Conservation (phyloP, 495 filamentous ascomycete genomes). For the Neurospora sublineolata region DNA sequence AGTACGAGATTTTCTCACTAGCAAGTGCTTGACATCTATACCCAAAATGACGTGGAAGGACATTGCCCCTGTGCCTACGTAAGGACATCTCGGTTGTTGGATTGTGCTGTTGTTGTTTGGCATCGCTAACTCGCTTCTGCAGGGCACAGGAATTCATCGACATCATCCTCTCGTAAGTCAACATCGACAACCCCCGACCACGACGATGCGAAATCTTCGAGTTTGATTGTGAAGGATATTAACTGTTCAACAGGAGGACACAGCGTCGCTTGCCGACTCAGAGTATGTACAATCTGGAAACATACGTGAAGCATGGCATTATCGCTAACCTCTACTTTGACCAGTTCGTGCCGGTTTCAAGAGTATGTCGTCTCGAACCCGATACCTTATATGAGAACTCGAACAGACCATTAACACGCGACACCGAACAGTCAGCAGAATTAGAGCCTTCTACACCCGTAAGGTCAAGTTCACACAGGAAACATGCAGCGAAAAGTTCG, state of each 20-base stretch:
- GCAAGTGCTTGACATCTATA: neutral
- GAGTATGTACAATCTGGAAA: constrained; percentile 28
- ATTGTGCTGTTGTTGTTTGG: neutral
- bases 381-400: neutral
- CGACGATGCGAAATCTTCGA: neutral
- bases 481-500: constrained; percentile 90
- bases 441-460: constrained; percentile 89
- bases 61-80: constrained; percentile 84
- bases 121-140: constrained; percentile 3
- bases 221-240: neutral
- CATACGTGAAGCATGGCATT: neutral
- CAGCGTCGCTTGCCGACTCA: constrained; percentile 92
- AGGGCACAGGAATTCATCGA: constrained; percentile 77
- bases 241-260: constrained; percentile 51
- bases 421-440: constrained; percentile 55
- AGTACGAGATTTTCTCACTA: constrained; percentile 7
- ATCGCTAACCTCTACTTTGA: neutral
- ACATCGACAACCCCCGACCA: neutral
- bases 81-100: constrained; percentile 17
- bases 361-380: constrained; percentile 29
- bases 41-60: constrained; percentile 42
- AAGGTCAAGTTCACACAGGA: constrained; percentile 99
- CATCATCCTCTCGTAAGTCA: constrained; percentile 58
- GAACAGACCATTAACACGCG: constrained; percentile 2
- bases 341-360: constrained; percentile 82